Evolutionary conservation across 257 asterid species (phyloP).

Genomic region (Linderniella brevidens): DNA sequence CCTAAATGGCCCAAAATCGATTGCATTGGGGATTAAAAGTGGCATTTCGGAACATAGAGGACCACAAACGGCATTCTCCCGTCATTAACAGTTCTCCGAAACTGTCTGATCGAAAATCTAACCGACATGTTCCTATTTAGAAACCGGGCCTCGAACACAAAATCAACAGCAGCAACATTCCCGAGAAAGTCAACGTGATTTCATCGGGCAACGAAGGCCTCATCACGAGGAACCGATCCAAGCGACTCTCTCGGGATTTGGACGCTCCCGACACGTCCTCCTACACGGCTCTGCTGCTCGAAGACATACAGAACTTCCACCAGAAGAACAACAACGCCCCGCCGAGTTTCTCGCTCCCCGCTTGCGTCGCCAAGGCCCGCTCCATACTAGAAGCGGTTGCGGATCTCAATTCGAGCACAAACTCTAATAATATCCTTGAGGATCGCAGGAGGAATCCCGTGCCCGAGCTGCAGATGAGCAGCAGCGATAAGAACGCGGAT

Average conservation of each 20-base stretch:
- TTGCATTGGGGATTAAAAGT: too few species aligned
- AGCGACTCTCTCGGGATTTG: constrained; percentile 58
- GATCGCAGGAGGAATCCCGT: constrained; percentile 22
- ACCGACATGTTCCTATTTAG: too few species aligned
- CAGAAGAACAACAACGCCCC: constrained; percentile 38
- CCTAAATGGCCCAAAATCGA: too few species aligned
- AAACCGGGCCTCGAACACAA: constrained; percentile 3
- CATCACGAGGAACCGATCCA: constrained; percentile 46
- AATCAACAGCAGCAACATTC: constrained; percentile 14
- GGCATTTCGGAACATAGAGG: too few species aligned
- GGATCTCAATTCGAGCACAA: constrained; percentile 69
- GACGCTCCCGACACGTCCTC: constrained; percentile 45
- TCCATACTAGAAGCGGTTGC: constrained; percentile 96
- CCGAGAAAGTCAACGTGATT: not conserved
- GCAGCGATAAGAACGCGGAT: constrained; percentile 17
- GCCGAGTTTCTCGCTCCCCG: constrained; percentile 43
- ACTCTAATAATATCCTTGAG: constrained; percentile 27
- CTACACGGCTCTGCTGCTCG: constrained; percentile 64
- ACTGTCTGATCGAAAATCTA: too few species aligned
- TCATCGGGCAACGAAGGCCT: too few species aligned
- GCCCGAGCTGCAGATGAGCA: constrained; percentile 14
- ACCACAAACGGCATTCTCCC: too few species aligned
- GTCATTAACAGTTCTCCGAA: too few species aligned
- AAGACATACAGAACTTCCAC: constrained; percentile 93
- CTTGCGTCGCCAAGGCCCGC: constrained; percentile 75